These are phyloP conservation scores for Aquilaria agallochum DNA, from an alignment of 441 rosid species.

Conservation along the genomic window DNA sequence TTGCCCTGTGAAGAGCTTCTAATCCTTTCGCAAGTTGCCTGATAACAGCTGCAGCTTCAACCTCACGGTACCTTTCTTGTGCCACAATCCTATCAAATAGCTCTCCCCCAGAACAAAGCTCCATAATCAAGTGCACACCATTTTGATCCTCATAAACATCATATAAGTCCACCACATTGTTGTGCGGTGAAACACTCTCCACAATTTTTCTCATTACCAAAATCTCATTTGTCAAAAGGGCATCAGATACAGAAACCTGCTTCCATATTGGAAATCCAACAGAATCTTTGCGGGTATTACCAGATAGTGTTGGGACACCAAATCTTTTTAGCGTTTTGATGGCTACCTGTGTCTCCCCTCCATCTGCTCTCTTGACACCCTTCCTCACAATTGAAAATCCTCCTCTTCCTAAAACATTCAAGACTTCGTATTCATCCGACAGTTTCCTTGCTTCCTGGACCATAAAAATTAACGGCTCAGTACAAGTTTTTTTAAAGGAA, in stretches of 20 bases:
- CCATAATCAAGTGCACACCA: slow-evolving; percentile 66
- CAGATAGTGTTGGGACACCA: slow-evolving; percentile 19
- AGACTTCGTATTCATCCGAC: slow-evolving; percentile 50
- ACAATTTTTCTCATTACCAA: slow-evolving; percentile 66
- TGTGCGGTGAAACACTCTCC: slow-evolving; percentile 66
- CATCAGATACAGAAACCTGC: slow-evolving; percentile 57
- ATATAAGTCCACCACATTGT: slow-evolving; percentile 60
- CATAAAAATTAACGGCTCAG: slow-evolving; percentile 22
- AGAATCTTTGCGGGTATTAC: slow-evolving; percentile 2
- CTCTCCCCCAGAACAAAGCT: slow-evolving; percentile 68
- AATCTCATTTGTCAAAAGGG: slow-evolving; percentile 67
- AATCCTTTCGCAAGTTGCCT: slow-evolving; percentile 61
- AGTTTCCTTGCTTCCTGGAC: slow-evolving; percentile 48
- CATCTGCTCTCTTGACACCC: slow-evolving; percentile 33
- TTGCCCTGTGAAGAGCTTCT: slow-evolving; percentile 44
- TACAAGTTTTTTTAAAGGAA: too few relatives aligned
- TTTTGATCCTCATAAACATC: slow-evolving; percentile 62
- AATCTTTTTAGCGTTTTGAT: slow-evolving; percentile 62
- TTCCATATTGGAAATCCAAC: slow-evolving; percentile 36
- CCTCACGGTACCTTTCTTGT: slow-evolving; percentile 41
- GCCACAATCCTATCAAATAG: slow-evolving; percentile 61
- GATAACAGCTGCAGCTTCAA: slow-evolving; percentile 53
- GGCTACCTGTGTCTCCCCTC: slow-evolving; percentile 34
- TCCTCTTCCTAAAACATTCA: slow-evolving; percentile 54
- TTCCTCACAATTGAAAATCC: slow-evolving; percentile 74